Evolutionary conservation across 805 yeast genomes (phyloP).

Genomic region (Metschnikowia continentalis): DNA sequence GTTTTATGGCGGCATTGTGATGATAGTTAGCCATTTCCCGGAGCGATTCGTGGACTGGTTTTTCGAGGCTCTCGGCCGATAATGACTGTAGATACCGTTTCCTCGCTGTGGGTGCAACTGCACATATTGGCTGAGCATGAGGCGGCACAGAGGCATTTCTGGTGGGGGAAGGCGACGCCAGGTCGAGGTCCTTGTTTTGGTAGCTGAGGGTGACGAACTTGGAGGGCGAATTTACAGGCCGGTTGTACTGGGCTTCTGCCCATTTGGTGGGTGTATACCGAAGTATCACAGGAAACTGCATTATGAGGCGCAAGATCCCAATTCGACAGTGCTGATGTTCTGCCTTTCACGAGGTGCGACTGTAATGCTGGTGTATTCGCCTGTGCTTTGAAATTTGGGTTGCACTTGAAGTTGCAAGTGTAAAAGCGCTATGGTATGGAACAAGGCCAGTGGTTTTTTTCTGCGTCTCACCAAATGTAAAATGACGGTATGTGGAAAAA

Average conservation of each 20-base stretch:
- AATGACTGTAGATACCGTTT: constrained; percentile 8
- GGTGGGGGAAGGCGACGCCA: constrained; percentile 1
- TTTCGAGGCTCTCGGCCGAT: constrained; percentile 8
- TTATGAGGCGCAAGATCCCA: background rate
- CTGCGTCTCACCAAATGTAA: constrained; percentile 4
- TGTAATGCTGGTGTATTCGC: background rate
- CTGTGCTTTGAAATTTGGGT: background rate
- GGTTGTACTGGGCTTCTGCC: constrained; percentile 9
- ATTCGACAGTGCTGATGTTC: background rate
- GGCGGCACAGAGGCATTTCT: background rate
- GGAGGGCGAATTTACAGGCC: constrained; percentile 5
- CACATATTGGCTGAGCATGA: background rate
- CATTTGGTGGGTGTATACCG: constrained; percentile 16
- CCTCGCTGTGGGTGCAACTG: constrained; percentile 6
- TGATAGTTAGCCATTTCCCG: constrained; percentile 8
- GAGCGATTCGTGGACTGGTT: constrained; percentile 14
- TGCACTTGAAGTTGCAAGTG: background rate
- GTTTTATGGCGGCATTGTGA: background rate
- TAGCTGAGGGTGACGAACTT: constrained; percentile 9
- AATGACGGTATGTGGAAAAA: background rate
- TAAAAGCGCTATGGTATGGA: background rate
- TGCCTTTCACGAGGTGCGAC: background rate
- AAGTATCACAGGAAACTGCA: constrained; percentile 9
- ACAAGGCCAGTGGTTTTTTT: constrained; percentile 2
- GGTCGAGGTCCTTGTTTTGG: background rate